Evolutionary conservation across 2,329 filamentous ascomycete species (phyloP), one percentile per base, ranked within the genome.

Genomic region (Arthrobotrys iridis): DNA sequence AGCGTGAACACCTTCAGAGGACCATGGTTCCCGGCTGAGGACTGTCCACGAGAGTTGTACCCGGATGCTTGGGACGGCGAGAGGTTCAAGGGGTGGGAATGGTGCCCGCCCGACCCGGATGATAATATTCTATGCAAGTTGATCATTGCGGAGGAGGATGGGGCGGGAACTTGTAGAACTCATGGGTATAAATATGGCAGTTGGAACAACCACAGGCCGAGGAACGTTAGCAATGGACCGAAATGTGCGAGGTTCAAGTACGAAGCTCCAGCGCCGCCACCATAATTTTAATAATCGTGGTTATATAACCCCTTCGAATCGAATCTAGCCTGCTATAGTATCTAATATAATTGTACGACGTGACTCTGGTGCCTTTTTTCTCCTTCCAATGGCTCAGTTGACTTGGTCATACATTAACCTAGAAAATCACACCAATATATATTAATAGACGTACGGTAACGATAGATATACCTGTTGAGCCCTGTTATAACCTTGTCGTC

Each of bases 151-250:
- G 11, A 45, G 6, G 11, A 45, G 2, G 46, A 46, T n/a, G 26
- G 26, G 30, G 41, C 55, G 7, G 62, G 30, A 5, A 30, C 24
- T 35, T 68, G 52, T 52, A 28, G 33, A 7, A 22, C 20, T 0
- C 41, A 43, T 15, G 28, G n/a, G 15, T 68, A 57, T 45, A 30
- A 60, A 33, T 52, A 41, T 24, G 30, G 13, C 20, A 6, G 18
- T 41, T 20, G 28, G 35, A 1, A 22, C 15, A 11, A 8, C 15
- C 11, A 48, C 37, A 26, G 15, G 30, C 26, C 20, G 1, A 24
- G 33, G n/a, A 20, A 60, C 13, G 33, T 67, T 28, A 67, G 63
- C 18, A 67, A 67, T 30, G 63, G 63, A 11, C 63, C 63, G 6
- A n/a, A 3, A 13, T 67, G 63, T 13, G 50, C 48, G 10, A 45